Base-by-base conservation (phyloP, 1,284 basidiomycete genomes). In the Coniferiporia sulphurascens region DNA sequence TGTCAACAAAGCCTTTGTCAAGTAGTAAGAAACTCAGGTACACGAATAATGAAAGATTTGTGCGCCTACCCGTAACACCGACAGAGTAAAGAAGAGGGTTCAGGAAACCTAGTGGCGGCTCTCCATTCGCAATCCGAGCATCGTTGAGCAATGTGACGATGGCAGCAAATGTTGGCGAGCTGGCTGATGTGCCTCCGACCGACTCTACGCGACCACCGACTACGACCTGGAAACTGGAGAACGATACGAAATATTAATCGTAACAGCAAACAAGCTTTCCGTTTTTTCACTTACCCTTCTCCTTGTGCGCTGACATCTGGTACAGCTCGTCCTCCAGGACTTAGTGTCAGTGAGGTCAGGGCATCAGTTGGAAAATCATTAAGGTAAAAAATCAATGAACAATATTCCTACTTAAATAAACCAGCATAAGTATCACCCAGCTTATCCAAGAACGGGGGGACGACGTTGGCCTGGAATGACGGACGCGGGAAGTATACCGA, bases 401-500 rank as follows among this genome's bases (percentile, higher is more conserved):
- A 7, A 43, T 5, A 15, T 19, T 51, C 65, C 48, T 43, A 64
- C 61, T 67, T 68, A 64, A 66, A 70, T 48, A 67, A 32, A 21
- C 71, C 72, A 21, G 66, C 55, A 60, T 72, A 70, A 22, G 69
- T 66, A 50, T 49, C 59, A 9, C 68, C 71, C n/a, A 73, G 62
- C 12, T 60, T 63, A 12, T 50, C 56, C 27, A 76, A 52, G 66
- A 74, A 82, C 10, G 65, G 59, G 1, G 64, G 35, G 10, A 81
- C 77, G 3, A 70, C 71, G 2, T 62, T n/a, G 27, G 63, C 32
- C 67, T 81, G 80, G 66, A 76, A 83, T 17, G 56, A 60, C 1
- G 79, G 77, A 0, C 61, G 59, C 15, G 66, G 60, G 66, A 80
- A 83, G 67, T 75, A 71, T 66, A 78, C 74, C 45, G 76, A 78